Evolutionary conservation across 306 rosid species (phyloP), one percentile per base, ranked within the genome.

Genomic region (Aeschynomene evenia): DNA sequence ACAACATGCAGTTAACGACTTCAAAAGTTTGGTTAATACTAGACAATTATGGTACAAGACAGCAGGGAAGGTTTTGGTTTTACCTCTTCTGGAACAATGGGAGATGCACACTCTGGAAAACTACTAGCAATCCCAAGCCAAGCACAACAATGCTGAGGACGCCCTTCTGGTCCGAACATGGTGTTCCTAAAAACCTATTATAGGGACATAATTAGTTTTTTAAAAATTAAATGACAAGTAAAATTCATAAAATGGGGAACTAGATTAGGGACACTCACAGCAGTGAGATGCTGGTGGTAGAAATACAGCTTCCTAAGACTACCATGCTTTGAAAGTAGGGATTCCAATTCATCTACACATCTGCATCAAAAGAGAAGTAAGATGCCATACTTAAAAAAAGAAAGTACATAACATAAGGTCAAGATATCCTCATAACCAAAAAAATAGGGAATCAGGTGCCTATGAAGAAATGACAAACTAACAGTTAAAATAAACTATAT

Each of bases 41-140:
- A 21, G 56, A 66, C 7, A 39, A 72, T 40, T 68, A 54, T 28
- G 14, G 64, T 19, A 48, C 28, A 53, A 28, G 54, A 57, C 63
- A 37, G 37, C 39, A 31, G 50, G 45, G 64, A 43, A 64, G 65
- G 72, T 57, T 69, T 39, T 60, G 40, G 40, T 66, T 54, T 56
- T 69, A 88, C 99, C 99, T 94, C 99, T 83, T 94, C 99, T 9
- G 92, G 97, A 67, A 94, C 89, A 65, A 94, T 77, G 13, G 89
- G 88, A 63, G 97, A 94, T 37, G 96, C 89, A 80, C 97, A 94
- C 77, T 94, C 99, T 15, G 97, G 97, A 78, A 94, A 91, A 85
- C 99, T 94, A 81, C 99, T 94, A 51, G 99, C 99, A 60, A 94
- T 80, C 57, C 99, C 96, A 77, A 91, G 97, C 99, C 99, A 94